Base-by-base conservation (phyloP, 2,329 filamentous ascomycete species). In the Fulvia fulva region DNA sequence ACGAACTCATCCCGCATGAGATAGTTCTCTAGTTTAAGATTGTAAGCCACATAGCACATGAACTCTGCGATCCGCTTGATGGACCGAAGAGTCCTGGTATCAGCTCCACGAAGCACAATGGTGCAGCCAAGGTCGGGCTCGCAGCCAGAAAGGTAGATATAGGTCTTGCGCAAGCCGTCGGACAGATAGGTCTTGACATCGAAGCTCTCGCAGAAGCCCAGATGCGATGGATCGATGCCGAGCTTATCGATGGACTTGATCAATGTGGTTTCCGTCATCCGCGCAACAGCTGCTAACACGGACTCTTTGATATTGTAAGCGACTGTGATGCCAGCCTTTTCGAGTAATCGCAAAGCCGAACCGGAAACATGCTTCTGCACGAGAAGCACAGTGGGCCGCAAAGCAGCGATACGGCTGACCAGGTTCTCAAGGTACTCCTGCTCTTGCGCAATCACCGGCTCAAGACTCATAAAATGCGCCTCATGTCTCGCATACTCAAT, bases 21-120 rank as follows among this genome's bases (percentile, higher is more conserved):
- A 66, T 90, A 96, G 1, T 94, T 96, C 75, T 99, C 94, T 14
- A 99, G 81, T 71, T 96, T 96, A 54, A 99, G 80, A 68, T 97
- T 99, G 75, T 99, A 99, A 12, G 97, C 92, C 21, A 99, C 95
- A 67, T 97, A 99, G 37, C 95, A 89, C 93, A 99, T 97, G 71
- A 99, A 97, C 71, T 99, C 94, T 11, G 93, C 94, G 65, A 99
- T 94, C 53, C 86, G 84, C 75, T 99, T 99, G 73, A 99, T 86
- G 66, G 87, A 89, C 1, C 85, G 80, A 19, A 99, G 80, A 0
- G 86, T 80, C 50, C 83, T 78, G 28, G 86, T 87, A 59, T 88
- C 86, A 3, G 88, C 90, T 1, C 94, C 94, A 47, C 94, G 87
- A 22, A 99, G 79, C 12, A 91, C 90, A 66, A 99, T 96, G 0